Evolutionary conservation across 2,329 filamentous ascomycete genomes (phyloP), one percentile per base, ranked within the genome.

Genomic region (Pleoardoris graminearum): DNA sequence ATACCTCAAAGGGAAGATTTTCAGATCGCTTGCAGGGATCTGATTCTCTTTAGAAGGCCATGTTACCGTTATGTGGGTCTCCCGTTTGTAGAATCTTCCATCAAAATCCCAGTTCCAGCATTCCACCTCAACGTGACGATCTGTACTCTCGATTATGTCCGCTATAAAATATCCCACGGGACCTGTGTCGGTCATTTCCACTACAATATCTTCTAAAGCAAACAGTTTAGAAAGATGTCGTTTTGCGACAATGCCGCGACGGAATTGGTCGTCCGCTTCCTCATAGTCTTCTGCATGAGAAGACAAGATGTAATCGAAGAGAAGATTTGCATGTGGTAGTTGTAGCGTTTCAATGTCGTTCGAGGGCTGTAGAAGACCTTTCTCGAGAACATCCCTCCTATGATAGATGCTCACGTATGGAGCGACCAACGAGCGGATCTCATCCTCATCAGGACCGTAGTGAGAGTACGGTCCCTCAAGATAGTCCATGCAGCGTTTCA

Each of bases 51-150:
- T 35, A 6, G 45, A 39, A 17, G 47, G 33, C 42, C 52, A 47
- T 19, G 7, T 7, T 8, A 53, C 42, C 1, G 49, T 39, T 5
- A 56, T 11, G 5, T 32, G 4, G n/a, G 5, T 3, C 12, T 43
- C 10, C 1, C n/a, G 1, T 11, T 21, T 16, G n/a, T 51, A 51
- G 22, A 57, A 57, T 1, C 43, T 44, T 6, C 54, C 54, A 37
- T 57, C 51, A 38, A 51, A 57, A 25, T 17, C 48, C 21, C 50
- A 57, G n/a, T 11, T 11, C 51, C 51, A 57, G 4, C 21, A 32
- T 23, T 37, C 16, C 1, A 48, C 19, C 41, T 17, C 30, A 12
- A 32, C n/a, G 12, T 14, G 25, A 46, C 50, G 52, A 6, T 12
- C 7, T 39, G 17, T 21, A 14, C 23, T 19, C 12, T 14, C 7